Conservation (phyloP, 176 grass and related monocot genomes). For the Musa troglodytarum region DNA sequence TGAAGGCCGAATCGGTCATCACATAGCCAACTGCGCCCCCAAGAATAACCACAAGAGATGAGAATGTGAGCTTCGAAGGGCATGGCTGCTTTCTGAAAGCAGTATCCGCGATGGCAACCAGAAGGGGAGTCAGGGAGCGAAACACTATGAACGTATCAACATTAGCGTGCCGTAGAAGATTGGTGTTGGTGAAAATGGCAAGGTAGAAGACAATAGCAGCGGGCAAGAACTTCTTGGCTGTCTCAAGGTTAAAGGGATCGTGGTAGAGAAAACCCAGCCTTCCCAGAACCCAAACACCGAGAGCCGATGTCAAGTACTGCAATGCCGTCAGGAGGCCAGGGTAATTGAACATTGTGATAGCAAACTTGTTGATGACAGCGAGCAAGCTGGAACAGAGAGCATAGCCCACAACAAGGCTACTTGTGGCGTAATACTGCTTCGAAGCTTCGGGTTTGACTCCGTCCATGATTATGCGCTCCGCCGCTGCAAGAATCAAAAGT, state of each 20-base stretch:
- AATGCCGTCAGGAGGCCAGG: constrained; percentile 1
- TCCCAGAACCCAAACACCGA: neutral
- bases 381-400: constrained; percentile 9
- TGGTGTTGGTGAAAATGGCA: constrained; percentile 2
- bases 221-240: neutral
- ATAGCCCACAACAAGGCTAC: constrained; percentile 5
- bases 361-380: constrained; percentile 5
- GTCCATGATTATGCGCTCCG: neutral
- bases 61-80: neutral
- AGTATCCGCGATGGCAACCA: too few relatives aligned
- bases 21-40: too few relatives aligned
- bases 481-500: neutral
- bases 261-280: too few relatives aligned
- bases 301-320: constrained; percentile 3
- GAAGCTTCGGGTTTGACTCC: neutral
- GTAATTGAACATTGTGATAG: neutral
- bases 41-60: neutral
- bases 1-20: too few relatives aligned
- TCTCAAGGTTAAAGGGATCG: neutral
- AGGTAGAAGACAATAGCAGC: neutral
- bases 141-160: neutral
- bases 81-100: neutral
- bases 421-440: neutral
- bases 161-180: neutral
- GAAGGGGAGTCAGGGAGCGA: too few relatives aligned